Percentiles rank a stretch among this genome's conserved stretches.
Evolutionary conservation across 805 yeast species (phyloP).

Genomic region (Candida argentea): DNA sequence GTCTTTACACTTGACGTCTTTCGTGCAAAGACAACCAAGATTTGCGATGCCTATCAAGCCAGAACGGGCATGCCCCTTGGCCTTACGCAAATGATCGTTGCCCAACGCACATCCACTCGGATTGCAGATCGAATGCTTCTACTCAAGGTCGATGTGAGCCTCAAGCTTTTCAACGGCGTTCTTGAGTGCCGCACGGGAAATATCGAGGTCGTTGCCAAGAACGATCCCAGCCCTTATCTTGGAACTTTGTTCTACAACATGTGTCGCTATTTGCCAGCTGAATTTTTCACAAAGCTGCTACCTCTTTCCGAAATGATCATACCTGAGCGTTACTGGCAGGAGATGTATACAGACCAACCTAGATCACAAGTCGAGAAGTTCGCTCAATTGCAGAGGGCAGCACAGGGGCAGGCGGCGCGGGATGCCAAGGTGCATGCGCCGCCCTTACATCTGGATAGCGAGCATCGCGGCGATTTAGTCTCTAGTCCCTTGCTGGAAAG

Average conservation of each 20-base stretch:
- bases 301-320: conserved; percentile 1
- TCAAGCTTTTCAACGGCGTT: conserved; percentile 6
- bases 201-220: not conserved
- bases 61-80: conserved; percentile 2
- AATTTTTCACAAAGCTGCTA: conserved; percentile 1
- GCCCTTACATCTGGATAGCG: too few species aligned
- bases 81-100: not conserved
- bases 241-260: conserved; percentile 1
- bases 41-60: conserved; percentile 3
- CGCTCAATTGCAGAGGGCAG: too few species aligned
- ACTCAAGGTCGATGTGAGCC: conserved; percentile 3
- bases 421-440: too few species aligned
- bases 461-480: too few species aligned
- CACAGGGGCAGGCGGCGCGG: too few species aligned
- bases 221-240: too few species aligned
- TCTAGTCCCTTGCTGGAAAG: too few species aligned
- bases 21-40: conserved; percentile 4
- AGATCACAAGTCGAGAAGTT: too few species aligned
- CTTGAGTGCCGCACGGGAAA: conserved; percentile 6
- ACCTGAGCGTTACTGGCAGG: conserved; percentile 1
- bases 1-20: conserved; percentile 9
- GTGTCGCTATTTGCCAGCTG: conserved; percentile 1
- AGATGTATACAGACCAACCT: too few species aligned
- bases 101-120: conserved; percentile 2
- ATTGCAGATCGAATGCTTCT: conserved; percentile 3